phyloP scores from a whole-genome alignment of 2,329 filamentous ascomycete genomes.

The Periconia digitata region DNA sequence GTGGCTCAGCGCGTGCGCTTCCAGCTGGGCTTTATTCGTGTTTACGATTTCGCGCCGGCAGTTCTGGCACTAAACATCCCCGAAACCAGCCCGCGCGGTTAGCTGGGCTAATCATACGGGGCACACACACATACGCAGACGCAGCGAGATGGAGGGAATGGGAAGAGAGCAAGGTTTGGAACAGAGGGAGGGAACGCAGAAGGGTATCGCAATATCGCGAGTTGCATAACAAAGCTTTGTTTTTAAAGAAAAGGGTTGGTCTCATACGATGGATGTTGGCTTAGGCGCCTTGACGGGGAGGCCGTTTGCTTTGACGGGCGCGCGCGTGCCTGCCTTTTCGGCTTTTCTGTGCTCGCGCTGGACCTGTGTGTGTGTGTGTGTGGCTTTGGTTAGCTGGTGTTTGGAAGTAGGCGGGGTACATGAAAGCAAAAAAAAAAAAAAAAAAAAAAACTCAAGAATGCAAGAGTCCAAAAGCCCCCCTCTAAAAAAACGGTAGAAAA shows the following conservation, averaged over 20 bases:
- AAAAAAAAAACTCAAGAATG: too few relatives aligned
- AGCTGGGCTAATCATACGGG: slow-evolving; percentile 5
- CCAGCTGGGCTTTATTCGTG: slow-evolving; percentile 55
- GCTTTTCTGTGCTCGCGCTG: slow-evolving; percentile 58
- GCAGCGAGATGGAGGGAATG: too few relatives aligned
- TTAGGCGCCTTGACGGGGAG: slow-evolving; percentile 58
- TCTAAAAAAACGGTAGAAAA: too few relatives aligned
- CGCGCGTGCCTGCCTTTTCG: slow-evolving; percentile 57
- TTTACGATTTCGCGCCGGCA: slow-evolving; percentile 56
- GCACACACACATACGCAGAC: too few relatives aligned
- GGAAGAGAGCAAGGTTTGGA: too few relatives aligned
- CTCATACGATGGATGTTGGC: slow-evolving; percentile 53
- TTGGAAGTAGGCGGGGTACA: too few relatives aligned
- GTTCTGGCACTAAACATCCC: slow-evolving; percentile 49
- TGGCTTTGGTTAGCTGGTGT: slow-evolving; percentile 6
- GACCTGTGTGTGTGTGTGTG: slow-evolving; percentile 46
- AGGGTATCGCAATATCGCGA: too few relatives aligned
- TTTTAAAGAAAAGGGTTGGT: slow-evolving; percentile 1
- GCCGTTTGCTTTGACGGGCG: slow-evolving; percentile 58
- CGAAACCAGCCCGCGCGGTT: slow-evolving; percentile 1
- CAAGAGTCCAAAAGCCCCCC: too few relatives aligned
- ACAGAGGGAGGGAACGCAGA: too few relatives aligned
- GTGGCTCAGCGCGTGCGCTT: slow-evolving; percentile 57
- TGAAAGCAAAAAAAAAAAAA: too few relatives aligned
- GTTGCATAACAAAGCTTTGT: not conserved